Conservation (phyloP, 805 yeast genomes). For the Zygoascus ofunaensis region DNA sequence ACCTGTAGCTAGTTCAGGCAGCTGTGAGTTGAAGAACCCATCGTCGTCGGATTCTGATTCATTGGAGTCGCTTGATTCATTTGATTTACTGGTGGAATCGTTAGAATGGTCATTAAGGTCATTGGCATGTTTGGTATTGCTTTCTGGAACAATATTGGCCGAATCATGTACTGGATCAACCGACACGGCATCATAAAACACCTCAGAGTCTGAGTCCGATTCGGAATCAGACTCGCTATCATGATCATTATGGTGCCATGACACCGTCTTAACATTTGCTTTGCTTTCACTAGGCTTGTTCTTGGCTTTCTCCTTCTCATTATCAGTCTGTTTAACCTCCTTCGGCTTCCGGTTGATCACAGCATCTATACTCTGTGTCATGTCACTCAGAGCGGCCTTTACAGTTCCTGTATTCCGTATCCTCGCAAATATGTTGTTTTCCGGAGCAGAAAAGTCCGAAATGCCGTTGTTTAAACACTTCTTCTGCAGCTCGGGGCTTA, state of each 20-base stretch:
- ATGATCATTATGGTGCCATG: conserved; percentile 5
- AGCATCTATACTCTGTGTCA: neutral
- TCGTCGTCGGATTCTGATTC: conserved; percentile 29
- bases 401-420: neutral
- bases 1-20: conserved; percentile 72
- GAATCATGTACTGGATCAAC: conserved; percentile 18
- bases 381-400: neutral
- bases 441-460: conserved; percentile 4
- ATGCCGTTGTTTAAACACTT: neutral
- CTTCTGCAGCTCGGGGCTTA: neutral
- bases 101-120: conserved; percentile 17
- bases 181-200: conserved; percentile 6
- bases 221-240: conserved; percentile 14
- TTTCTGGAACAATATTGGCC: conserved; percentile 26
- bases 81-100: conserved; percentile 26
- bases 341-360: neutral
- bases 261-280: conserved; percentile 1
- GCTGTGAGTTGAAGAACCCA: conserved; percentile 30
- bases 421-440: conserved; percentile 13
- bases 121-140: conserved; percentile 29
- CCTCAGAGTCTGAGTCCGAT: conserved; percentile 1
- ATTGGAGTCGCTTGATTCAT: conserved; percentile 13
- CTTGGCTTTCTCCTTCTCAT: neutral
- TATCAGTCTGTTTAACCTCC: conserved; percentile 3
- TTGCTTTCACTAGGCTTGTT: neutral